A percentile compares a stretch with the other conserved stretches of the same genome.
phyloP scores from a whole-genome alignment of 108 stramenopile genomes.

The Discostella pseudostelligera region DNA sequence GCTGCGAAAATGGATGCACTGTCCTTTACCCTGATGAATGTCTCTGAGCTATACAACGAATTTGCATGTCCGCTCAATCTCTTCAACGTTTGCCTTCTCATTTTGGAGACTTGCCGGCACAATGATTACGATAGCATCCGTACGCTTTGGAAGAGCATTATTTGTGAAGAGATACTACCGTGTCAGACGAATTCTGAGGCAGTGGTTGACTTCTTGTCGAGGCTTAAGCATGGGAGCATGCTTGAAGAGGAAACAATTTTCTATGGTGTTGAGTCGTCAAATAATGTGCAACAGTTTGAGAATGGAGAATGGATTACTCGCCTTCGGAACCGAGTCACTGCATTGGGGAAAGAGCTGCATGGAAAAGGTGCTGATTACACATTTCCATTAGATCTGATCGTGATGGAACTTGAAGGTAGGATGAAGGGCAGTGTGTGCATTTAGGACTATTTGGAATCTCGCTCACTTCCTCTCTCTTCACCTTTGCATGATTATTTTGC shows the following conservation, averaged over 20 bases:
- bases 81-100: constrained; percentile 71
- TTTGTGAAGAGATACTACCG: constrained; percentile 77
- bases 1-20: constrained; percentile 51
- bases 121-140: constrained; percentile 52
- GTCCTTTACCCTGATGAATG: constrained; percentile 48
- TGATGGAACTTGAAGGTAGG: constrained; percentile 67
- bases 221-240: constrained; percentile 49
- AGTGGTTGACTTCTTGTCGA: constrained; percentile 43
- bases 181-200: constrained; percentile 54
- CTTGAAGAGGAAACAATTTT: constrained; percentile 41
- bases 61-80: constrained; percentile 64
- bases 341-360: constrained; percentile 64
- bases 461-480: not conserved
- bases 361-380: constrained; percentile 65
- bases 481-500: constrained; percentile 12
- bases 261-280: constrained; percentile 9
- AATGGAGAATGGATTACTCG: constrained; percentile 67
- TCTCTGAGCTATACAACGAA: constrained; percentile 77
- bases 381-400: constrained; percentile 69
- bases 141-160: constrained; percentile 68
- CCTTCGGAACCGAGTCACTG: constrained; percentile 50
- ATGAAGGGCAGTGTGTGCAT: not conserved
- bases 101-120: constrained; percentile 64
- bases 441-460: not conserved
- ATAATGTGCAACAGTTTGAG: constrained; percentile 57